A percentile compares a stretch with the other conserved stretches of the same genome.
These are phyloP conservation scores for Rhizopogon sp. DNA, from an alignment of 768 basidiomycete species.

Conservation along the genomic window DNA sequence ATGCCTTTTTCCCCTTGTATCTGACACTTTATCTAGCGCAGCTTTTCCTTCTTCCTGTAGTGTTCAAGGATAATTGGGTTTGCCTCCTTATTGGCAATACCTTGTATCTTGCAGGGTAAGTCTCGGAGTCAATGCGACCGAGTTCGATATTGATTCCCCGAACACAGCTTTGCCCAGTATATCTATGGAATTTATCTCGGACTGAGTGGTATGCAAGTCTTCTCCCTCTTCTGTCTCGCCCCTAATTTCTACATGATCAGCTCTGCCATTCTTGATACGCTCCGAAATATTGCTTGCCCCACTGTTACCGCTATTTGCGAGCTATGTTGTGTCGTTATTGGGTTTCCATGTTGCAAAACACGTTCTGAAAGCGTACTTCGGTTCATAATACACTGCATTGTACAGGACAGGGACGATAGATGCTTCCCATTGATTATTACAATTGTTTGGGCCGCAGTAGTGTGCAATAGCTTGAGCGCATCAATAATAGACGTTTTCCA, in stretches of 20 bases:
- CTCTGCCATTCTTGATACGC: slow-evolving; percentile 91
- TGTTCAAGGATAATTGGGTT: slow-evolving; percentile 87
- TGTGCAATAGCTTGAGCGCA: not conserved
- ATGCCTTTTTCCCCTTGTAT: slow-evolving; percentile 94
- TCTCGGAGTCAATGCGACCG: not conserved
- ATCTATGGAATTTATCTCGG: slow-evolving; percentile 89
- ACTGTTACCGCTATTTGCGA: slow-evolving; percentile 78
- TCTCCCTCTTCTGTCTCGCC: slow-evolving; percentile 5
- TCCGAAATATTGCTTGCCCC: slow-evolving; percentile 90
- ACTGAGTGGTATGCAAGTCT: slow-evolving; percentile 55
- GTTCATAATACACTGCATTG: slow-evolving; percentile 26
- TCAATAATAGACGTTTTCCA: not conserved
- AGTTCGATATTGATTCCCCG: slow-evolving; percentile 4
- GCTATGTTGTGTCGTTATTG: slow-evolving; percentile 80
- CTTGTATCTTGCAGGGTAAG: slow-evolving; percentile 63
- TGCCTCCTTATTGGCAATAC: slow-evolving; percentile 93
- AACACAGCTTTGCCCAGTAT: slow-evolving; percentile 83
- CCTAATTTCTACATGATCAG: slow-evolving; percentile 32
- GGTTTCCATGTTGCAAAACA: slow-evolving; percentile 88
- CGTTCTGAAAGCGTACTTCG: slow-evolving; percentile 80
- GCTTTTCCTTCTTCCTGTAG: slow-evolving; percentile 77
- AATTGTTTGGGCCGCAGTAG: not conserved
- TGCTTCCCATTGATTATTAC: not conserved
- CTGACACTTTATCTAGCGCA: slow-evolving; percentile 88
- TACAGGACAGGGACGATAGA: not conserved